These are phyloP conservation scores for Cladosporium austrohemisphaericum DNA, from an alignment of 2,329 filamentous ascomycete species.

Conservation along the genomic window DNA sequence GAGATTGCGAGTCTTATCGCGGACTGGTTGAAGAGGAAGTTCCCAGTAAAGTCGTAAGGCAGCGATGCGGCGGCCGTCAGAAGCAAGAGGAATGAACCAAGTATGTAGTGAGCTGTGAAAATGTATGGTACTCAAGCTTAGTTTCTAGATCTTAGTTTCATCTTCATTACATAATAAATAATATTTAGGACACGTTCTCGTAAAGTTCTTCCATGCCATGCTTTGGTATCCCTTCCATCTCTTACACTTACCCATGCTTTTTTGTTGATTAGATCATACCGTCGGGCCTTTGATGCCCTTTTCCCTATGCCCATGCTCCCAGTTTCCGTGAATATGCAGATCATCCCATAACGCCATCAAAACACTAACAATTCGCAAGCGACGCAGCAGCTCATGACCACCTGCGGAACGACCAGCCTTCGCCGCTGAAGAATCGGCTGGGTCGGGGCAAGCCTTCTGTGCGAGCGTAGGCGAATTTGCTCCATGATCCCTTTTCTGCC, in stretches of 20 bases:
- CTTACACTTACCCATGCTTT: constrained; percentile 3
- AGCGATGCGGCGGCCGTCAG: too few species aligned
- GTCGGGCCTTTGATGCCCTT: too few species aligned
- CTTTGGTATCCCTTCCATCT: too few species aligned
- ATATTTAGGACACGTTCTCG: too few species aligned
- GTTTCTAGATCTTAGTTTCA: background rate
- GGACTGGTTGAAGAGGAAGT: constrained; percentile 19
- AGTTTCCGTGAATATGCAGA: background rate
- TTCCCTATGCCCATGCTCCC: too few species aligned
- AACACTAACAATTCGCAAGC: background rate
- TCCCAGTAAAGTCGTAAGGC: constrained; percentile 4
- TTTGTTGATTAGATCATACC: background rate
- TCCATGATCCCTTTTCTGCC: constrained; percentile 1
- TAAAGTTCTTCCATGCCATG: too few species aligned
- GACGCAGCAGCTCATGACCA: background rate
- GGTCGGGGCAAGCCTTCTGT: constrained; percentile 1
- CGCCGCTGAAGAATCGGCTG: constrained; percentile 6
- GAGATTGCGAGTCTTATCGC: constrained; percentile 23
- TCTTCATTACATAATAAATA: constrained; percentile 1
- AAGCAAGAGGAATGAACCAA: too few species aligned
- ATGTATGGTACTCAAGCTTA: too few species aligned
- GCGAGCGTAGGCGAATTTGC: constrained; percentile 4
- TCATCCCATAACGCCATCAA: background rate
- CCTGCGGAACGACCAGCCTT: constrained; percentile 3
- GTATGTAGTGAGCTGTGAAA: too few species aligned